Percentiles rank a stretch among this genome's conserved stretches.
phyloP scores from a whole-genome alignment of 306 rosid genomes.

The Gleditsia sinensis region DNA sequence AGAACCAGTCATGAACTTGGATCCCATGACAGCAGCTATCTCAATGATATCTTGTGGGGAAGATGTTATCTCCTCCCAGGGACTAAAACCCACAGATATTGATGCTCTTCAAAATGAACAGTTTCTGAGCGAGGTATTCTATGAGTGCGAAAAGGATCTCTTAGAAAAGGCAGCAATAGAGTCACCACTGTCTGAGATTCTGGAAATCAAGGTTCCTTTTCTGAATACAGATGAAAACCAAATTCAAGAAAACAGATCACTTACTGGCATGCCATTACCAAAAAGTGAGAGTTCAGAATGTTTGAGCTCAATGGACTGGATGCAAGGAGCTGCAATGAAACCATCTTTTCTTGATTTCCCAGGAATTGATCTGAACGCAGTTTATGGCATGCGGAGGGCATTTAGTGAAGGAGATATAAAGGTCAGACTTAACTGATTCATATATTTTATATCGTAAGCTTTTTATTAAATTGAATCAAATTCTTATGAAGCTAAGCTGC shows the following conservation, averaged over 20 bases:
- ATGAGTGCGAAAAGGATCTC: constrained; percentile 77
- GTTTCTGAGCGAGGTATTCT: constrained; percentile 78
- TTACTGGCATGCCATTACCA: constrained; percentile 51
- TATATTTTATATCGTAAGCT: neutral
- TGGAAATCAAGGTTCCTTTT: constrained; percentile 67
- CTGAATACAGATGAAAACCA: constrained; percentile 47
- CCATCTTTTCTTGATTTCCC: constrained; percentile 68
- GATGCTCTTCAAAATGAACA: constrained; percentile 79
- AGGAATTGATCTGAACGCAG: constrained; percentile 62
- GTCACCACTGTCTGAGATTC: constrained; percentile 55
- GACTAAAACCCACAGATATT: constrained; percentile 66
- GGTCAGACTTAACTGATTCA: constrained; percentile 55
- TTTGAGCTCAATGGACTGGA: constrained; percentile 78
- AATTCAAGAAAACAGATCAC: constrained; percentile 54
- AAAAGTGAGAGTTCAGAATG: constrained; percentile 75
- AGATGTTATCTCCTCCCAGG: constrained; percentile 59
- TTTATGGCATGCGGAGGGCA: constrained; percentile 82
- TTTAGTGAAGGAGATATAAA: constrained; percentile 92
- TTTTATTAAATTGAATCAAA: neutral
- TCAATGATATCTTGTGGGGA: constrained; percentile 85
- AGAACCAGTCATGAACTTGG: constrained; percentile 56
- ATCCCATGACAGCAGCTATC: constrained; percentile 68
- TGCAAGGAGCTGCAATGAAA: constrained; percentile 58
- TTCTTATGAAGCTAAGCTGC: neutral
- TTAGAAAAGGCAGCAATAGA: constrained; percentile 66